phyloP scores from a whole-genome alignment of 441 rosid species.

The Croton setiger region DNA sequence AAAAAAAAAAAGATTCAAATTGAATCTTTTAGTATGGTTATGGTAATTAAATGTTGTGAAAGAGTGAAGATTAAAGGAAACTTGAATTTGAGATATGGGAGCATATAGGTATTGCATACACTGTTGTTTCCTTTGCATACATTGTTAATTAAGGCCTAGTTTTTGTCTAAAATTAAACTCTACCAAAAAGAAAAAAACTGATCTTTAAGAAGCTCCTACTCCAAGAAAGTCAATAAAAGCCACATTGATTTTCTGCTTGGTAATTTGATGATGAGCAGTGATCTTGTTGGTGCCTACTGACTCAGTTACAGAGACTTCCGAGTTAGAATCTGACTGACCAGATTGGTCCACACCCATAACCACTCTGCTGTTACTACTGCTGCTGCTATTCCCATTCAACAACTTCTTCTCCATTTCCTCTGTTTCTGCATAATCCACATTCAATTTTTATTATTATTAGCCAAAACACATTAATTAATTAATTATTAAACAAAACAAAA shows the following conservation, averaged over 20 bases:
- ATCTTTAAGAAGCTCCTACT: constrained; percentile 35
- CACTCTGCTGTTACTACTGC: not conserved
- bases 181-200: not conserved
- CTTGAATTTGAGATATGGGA: too few relatives aligned
- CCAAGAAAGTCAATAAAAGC: constrained; percentile 66
- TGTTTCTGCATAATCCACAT: constrained; percentile 30
- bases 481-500: not conserved
- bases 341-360: constrained; percentile 31
- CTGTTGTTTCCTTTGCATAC: not conserved
- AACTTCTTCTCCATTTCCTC: constrained; percentile 23
- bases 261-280: constrained; percentile 28
- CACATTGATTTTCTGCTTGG: constrained; percentile 23
- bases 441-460: constrained; percentile 8
- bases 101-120: too few relatives aligned
- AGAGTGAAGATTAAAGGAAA: too few relatives aligned
- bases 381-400: constrained; percentile 16
- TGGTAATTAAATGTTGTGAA: too few relatives aligned
- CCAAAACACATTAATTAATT: too few relatives aligned
- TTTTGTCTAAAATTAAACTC: not conserved
- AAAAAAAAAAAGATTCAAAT: too few relatives aligned
- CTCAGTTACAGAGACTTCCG: constrained; percentile 50
- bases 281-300: constrained; percentile 36
- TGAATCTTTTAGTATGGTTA: too few relatives aligned
- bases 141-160: not conserved
- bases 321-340: constrained; percentile 52